These are phyloP conservation scores for Colletotrichum cordylinicola DNA, from an alignment of 2,329 filamentous ascomycete genomes.

Conservation along the genomic window DNA sequence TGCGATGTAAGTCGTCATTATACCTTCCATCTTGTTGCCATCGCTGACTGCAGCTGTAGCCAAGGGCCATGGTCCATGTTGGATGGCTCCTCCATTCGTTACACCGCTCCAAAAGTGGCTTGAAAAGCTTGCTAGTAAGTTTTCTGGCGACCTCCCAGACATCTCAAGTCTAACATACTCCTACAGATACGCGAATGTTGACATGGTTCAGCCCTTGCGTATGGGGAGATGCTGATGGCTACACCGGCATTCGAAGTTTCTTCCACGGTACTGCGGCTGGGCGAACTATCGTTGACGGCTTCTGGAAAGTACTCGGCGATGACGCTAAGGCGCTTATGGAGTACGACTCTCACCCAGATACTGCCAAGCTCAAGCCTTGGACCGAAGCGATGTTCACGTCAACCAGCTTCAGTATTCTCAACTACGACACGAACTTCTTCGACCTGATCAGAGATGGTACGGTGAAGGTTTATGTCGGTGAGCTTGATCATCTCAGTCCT, in stretches of 20 bases:
- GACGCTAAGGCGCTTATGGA: slow-evolving; percentile 60
- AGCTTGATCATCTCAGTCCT: slow-evolving; percentile 51
- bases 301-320: slow-evolving; percentile 62
- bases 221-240: slow-evolving; percentile 71
- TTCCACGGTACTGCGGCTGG: slow-evolving; percentile 64
- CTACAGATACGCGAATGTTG: slow-evolving; percentile 64
- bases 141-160: neutral
- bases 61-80: slow-evolving; percentile 63
- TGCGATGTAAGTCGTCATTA: slow-evolving; percentile 46
- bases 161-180: neutral
- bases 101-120: slow-evolving; percentile 71
- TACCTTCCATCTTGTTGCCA: accelerated
- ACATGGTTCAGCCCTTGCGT: slow-evolving; percentile 79
- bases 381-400: slow-evolving; percentile 57
- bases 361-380: slow-evolving; percentile 60
- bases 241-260: slow-evolving; percentile 55
- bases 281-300: slow-evolving; percentile 56
- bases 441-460: slow-evolving; percentile 57
- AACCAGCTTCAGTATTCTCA: slow-evolving; percentile 63
- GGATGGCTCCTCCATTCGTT: slow-evolving; percentile 64
- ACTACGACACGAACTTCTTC: slow-evolving; percentile 63
- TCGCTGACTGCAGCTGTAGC: slow-evolving; percentile 21
- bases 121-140: slow-evolving; percentile 67
- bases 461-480: slow-evolving; percentile 58
- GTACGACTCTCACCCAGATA: slow-evolving; percentile 59